A percentile compares a stretch with the other conserved stretches of the same genome.
phyloP scores from a whole-genome alignment of 1,139 yeast species.

The Debaryomyces nepalensis region DNA sequence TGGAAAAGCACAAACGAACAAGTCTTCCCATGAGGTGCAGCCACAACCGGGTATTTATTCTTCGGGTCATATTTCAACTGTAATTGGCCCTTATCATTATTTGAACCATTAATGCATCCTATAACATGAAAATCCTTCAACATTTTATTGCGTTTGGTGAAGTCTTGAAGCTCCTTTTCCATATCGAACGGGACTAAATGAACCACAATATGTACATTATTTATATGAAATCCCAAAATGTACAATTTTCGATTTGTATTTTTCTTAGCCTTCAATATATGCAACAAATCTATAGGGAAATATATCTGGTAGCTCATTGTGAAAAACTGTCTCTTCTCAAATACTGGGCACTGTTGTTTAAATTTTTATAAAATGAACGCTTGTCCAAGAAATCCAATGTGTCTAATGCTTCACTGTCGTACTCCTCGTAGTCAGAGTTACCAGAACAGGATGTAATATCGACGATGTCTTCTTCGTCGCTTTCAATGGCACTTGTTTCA shows the following conservation, averaged over 20 bases:
- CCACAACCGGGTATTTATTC: slow-evolving; percentile 16
- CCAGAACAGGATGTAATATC: slow-evolving; percentile 1
- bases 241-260: slow-evolving; percentile 14
- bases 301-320: slow-evolving; percentile 36
- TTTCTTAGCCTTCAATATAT: slow-evolving; percentile 14
- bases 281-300: slow-evolving; percentile 40
- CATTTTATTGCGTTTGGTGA: neutral
- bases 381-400: slow-evolving; percentile 22
- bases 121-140: slow-evolving; percentile 24
- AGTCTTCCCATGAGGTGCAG: slow-evolving; percentile 1
- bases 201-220: slow-evolving; percentile 33
- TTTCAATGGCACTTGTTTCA: slow-evolving; percentile 5
- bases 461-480: neutral
- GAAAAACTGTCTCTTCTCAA: slow-evolving; percentile 48
- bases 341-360: slow-evolving; percentile 49
- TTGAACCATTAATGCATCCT: slow-evolving; percentile 24
- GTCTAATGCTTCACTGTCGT: slow-evolving; percentile 17
- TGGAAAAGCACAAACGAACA: slow-evolving; percentile 60
- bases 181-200: slow-evolving; percentile 17
- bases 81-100: slow-evolving; percentile 15
- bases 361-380: slow-evolving; percentile 36
- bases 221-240: slow-evolving; percentile 35
- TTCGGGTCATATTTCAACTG: slow-evolving; percentile 14
- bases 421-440: slow-evolving; percentile 7
- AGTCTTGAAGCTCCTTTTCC: neutral